Conservation (phyloP, 768 basidiomycete genomes). For the Lyophyllum semitale region DNA sequence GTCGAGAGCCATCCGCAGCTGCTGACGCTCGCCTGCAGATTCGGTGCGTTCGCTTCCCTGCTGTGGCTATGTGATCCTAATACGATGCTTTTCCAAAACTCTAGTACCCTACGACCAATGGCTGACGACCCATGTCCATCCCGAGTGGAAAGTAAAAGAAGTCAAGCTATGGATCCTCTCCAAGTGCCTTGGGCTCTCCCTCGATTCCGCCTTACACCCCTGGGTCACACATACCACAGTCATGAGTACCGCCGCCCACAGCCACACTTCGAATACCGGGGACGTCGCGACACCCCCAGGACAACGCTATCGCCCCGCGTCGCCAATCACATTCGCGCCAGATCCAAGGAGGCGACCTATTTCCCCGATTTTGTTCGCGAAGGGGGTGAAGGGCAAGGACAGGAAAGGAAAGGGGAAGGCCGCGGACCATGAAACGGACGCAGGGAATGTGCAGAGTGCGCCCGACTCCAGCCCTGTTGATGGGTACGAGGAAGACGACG, state of each 20-base stretch:
- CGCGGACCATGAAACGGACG: neutral
- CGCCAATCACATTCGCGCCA: constrained; percentile 72
- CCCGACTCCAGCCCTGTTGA: neutral
- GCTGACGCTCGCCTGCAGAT: constrained; percentile 55
- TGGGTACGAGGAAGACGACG: constrained; percentile 35
- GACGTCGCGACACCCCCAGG: constrained; percentile 6
- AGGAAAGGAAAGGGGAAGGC: neutral
- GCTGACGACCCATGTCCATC: constrained; percentile 69
- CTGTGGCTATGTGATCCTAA: neutral
- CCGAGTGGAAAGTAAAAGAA: constrained; percentile 59
- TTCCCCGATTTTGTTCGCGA: constrained; percentile 46
- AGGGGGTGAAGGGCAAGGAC: constrained; percentile 7
- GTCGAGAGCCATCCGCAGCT: constrained; percentile 11
- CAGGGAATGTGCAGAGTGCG: neutral
- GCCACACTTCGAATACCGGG: neutral
- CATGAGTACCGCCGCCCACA: constrained; percentile 13
- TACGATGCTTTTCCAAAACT: too few species aligned
- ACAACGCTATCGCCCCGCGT: constrained; percentile 45
- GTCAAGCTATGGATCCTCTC: constrained; percentile 65
- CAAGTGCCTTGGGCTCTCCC: constrained; percentile 47
- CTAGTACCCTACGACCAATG: constrained; percentile 76
- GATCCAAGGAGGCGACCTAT: constrained; percentile 39
- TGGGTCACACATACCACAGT: constrained; percentile 11
- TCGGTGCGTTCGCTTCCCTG: constrained; percentile 41
- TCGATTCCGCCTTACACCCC: constrained; percentile 24